These are phyloP conservation scores for Naganishia sp. DNA, from an alignment of 1,284 basidiomycete genomes.

Conservation along the genomic window DNA sequence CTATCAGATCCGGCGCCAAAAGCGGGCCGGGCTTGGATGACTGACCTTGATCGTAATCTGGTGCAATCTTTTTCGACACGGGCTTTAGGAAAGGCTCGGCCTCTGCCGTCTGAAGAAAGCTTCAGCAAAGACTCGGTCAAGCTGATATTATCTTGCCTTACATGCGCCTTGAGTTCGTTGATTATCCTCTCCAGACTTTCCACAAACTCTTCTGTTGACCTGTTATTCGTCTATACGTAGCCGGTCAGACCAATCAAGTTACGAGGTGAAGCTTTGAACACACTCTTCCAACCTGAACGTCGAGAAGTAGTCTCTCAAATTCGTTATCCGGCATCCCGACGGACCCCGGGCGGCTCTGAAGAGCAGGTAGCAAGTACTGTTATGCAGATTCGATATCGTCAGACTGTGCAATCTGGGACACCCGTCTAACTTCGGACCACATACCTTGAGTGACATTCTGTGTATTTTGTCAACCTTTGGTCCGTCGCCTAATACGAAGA, in stretches of 20 bases:
- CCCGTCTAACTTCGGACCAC: not conserved
- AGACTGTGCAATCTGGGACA: no score
- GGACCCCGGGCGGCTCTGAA: slow-evolving; percentile 51
- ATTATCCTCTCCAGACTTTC: slow-evolving; percentile 86
- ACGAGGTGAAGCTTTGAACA: slow-evolving; percentile 33
- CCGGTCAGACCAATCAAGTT: slow-evolving; percentile 4
- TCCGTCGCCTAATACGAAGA: no score
- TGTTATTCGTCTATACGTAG: slow-evolving; percentile 10
- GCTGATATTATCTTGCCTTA: slow-evolving; percentile 52
- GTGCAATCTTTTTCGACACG: slow-evolving; percentile 79
- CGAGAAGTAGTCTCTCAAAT: slow-evolving; percentile 52
- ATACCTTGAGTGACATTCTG: slow-evolving; percentile 26
- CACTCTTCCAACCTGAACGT: slow-evolving; percentile 54
- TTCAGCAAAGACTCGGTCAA: slow-evolving; percentile 56
- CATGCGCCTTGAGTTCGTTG: slow-evolving; percentile 74
- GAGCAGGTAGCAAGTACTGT: slow-evolving; percentile 55
- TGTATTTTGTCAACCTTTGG: not conserved
- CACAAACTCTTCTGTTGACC: slow-evolving; percentile 78
- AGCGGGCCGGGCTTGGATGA: slow-evolving; percentile 12
- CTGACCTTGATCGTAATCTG: slow-evolving; percentile 83
- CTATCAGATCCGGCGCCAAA: slow-evolving; percentile 28
- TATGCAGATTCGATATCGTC: no score
- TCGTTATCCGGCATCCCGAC: slow-evolving; percentile 50
- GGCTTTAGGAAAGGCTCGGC: slow-evolving; percentile 85
- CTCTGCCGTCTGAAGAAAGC: slow-evolving; percentile 63